Evolutionary conservation across 2,329 filamentous ascomycete genomes (phyloP).

Genomic region (Coniochaeta pulveracea): DNA sequence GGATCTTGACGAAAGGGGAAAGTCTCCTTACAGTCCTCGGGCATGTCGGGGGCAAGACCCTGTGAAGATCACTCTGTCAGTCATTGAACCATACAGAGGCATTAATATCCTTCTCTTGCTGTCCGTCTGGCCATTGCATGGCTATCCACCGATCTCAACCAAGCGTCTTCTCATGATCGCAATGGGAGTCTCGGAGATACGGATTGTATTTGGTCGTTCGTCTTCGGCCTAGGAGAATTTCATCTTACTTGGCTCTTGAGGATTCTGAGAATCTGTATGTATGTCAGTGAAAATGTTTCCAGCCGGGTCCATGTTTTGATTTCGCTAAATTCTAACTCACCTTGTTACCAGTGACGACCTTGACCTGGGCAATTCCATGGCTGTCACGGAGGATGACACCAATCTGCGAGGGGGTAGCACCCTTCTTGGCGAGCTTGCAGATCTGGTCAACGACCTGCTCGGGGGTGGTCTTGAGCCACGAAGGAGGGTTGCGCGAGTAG

Average conservation of each 20-base stretch:
- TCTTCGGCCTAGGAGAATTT: constrained; percentile 12
- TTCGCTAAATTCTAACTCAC: neutral
- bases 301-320: too few relatives aligned
- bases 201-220: constrained; percentile 11
- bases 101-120: constrained; percentile 21
- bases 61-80: constrained; percentile 83
- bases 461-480: constrained; percentile 98
- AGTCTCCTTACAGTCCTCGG: too few relatives aligned
- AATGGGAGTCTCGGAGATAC: constrained; percentile 7
- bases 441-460: constrained; percentile 99
- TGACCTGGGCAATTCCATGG: constrained; percentile 96
- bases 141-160: neutral
- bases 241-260: constrained; percentile 70
- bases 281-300: neutral
- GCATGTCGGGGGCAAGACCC: constrained; percentile 98
- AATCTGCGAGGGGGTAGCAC: constrained; percentile 96
- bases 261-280: constrained; percentile 98
- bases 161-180: too few relatives aligned
- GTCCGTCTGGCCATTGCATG: constrained; percentile 3
- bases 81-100: constrained; percentile 81
- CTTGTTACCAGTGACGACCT: constrained; percentile 80
- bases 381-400: constrained; percentile 97
- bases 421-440: constrained; percentile 98
- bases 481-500: constrained; percentile 85
- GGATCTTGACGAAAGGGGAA: too few relatives aligned